These are phyloP conservation scores for Solanum peruvianum DNA, from an alignment of 257 asterid species.

Conservation along the genomic window DNA sequence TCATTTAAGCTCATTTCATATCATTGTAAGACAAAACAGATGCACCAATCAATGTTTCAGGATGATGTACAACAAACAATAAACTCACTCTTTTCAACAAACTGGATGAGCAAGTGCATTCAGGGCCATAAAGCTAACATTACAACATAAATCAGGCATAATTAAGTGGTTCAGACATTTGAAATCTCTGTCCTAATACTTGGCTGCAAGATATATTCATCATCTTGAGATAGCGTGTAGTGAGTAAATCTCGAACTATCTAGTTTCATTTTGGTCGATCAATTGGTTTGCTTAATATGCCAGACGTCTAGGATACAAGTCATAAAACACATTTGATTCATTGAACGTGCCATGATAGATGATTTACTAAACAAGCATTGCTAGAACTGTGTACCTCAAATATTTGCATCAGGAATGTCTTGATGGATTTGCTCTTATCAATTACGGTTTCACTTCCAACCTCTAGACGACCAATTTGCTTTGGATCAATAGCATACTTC, in stretches of 20 bases:
- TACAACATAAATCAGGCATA: not conserved
- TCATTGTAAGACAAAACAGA: not conserved
- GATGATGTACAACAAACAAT: not conserved
- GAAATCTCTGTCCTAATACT: not conserved
- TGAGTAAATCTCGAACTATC: not conserved
- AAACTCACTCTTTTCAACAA: not conserved
- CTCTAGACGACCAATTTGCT: constrained; percentile 91
- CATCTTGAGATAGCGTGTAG: not conserved
- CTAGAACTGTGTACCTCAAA: constrained; percentile 58
- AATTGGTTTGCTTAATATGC: not conserved
- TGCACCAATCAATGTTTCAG: not conserved
- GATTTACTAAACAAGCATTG: not conserved
- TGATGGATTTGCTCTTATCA: constrained; percentile 96
- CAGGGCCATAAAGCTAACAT: not conserved
- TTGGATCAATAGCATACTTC: constrained; percentile 74
- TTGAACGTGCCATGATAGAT: not conserved
- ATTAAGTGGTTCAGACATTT: not conserved
- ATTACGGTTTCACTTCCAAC: constrained; percentile 98
- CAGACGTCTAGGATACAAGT: not conserved
- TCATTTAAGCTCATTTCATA: not conserved
- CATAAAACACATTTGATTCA: not conserved
- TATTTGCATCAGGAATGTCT: constrained; percentile 96
- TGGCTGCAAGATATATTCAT: not conserved
- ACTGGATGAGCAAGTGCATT: not conserved
- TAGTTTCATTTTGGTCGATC: not conserved